Conservation (phyloP, 1,139 yeast species). For the Sugiyamaella xylanicola region DNA sequence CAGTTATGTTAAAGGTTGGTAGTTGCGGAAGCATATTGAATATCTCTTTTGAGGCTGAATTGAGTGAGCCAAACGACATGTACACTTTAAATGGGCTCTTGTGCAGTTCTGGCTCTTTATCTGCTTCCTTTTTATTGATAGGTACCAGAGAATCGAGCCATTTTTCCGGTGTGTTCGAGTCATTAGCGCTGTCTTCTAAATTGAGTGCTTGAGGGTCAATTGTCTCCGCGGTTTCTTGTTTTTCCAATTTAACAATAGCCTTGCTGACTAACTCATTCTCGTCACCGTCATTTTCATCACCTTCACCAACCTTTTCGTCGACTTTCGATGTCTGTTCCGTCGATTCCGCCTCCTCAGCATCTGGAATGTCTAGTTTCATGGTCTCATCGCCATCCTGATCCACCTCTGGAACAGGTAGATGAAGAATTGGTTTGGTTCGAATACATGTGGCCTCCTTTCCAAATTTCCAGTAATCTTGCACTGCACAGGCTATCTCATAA, state of each 20-base stretch:
- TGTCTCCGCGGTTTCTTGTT: not conserved
- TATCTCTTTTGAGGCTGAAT: slow-evolving; percentile 42
- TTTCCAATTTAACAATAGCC: not conserved
- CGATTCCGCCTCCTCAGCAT: slow-evolving; percentile 12
- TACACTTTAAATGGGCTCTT: slow-evolving; percentile 58
- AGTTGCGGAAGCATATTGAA: slow-evolving; percentile 34
- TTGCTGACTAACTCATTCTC: not conserved
- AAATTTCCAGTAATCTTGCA: slow-evolving; percentile 73
- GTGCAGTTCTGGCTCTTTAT: slow-evolving; percentile 6
- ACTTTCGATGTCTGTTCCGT: no score
- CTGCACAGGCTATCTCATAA: slow-evolving; percentile 66
- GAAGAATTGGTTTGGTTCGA: slow-evolving; percentile 46
- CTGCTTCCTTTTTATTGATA: slow-evolving; percentile 18
- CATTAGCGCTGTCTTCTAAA: slow-evolving; percentile 5
- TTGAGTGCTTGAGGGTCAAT: slow-evolving; percentile 9
- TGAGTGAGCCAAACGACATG: slow-evolving; percentile 55
- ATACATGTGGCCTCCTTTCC: slow-evolving; percentile 70
- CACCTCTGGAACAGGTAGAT: slow-evolving; percentile 27
- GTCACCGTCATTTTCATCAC: slow-evolving; percentile 3
- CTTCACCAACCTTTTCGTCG: no score
- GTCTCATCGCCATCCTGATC: slow-evolving; percentile 18
- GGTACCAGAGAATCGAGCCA: slow-evolving; percentile 28
- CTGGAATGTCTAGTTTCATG: slow-evolving; percentile 11
- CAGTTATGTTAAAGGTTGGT: slow-evolving; percentile 30
- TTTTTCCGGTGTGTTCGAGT: slow-evolving; percentile 12